Percentiles rank a stretch among this genome's conserved stretches.
Evolutionary conservation across 768 basidiomycete species (phyloP).

Genomic region (Tephrocybe sp.): DNA sequence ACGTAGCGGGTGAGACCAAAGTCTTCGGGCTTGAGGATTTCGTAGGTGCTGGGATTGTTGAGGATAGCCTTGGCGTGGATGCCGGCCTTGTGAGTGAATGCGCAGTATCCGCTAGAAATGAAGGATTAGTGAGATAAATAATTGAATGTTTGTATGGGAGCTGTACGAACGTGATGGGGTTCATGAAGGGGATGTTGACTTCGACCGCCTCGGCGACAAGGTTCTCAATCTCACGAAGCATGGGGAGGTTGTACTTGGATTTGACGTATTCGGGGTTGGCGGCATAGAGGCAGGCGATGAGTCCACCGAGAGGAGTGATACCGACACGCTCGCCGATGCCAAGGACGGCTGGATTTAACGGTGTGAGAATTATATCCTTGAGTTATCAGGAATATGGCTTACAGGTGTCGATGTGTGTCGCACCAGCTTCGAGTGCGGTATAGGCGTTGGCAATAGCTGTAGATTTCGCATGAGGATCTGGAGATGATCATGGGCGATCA

Average conservation of each 20-base stretch:
- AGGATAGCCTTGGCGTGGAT: slow-evolving; percentile 99
- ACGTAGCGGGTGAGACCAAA: slow-evolving; percentile 98
- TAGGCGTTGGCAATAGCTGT: slow-evolving; percentile 97
- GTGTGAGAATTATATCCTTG: not conserved
- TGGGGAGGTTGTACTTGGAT: slow-evolving; percentile 95
- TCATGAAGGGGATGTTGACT: slow-evolving; percentile 96
- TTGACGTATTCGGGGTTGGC: slow-evolving; percentile 99
- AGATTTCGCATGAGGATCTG: not conserved
- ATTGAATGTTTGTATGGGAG: not conserved
- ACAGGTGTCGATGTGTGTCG: slow-evolving; percentile 99
- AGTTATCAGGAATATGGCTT: slow-evolving; percentile 22
- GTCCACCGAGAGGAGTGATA: slow-evolving; percentile 96
- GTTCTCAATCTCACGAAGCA: slow-evolving; percentile 99
- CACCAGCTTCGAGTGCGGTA: slow-evolving; percentile 96
- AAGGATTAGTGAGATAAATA: slow-evolving; percentile 4
- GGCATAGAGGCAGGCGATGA: slow-evolving; percentile 94
- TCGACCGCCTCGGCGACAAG: slow-evolving; percentile 98
- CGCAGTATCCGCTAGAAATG: slow-evolving; percentile 84
- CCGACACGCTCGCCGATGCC: slow-evolving; percentile 99
- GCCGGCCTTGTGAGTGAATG: slow-evolving; percentile 99
- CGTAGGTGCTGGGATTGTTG: slow-evolving; percentile 98
- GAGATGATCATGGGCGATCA: not conserved
- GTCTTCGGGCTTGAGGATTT: slow-evolving; percentile 98
- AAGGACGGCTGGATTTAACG: slow-evolving; percentile 64
- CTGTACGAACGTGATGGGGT: slow-evolving; percentile 76